A percentile compares a stretch with the other conserved stretches of the same genome.
Conservation (phyloP, 1,284 basidiomycete species). For the Leccinum subrobustum region DNA sequence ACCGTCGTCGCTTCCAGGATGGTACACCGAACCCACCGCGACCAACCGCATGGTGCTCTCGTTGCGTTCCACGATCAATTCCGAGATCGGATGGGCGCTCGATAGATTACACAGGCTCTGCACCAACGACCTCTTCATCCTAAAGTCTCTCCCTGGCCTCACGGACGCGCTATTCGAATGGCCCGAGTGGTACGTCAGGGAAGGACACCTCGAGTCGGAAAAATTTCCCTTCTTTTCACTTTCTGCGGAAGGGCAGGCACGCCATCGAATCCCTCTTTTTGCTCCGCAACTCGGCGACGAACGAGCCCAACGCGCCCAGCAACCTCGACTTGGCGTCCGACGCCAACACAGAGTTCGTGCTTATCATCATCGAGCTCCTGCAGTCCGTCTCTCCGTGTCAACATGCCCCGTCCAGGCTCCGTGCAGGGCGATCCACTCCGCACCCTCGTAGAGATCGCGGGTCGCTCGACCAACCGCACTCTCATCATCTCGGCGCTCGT, state of each 20-base stretch:
- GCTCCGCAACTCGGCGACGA: no score
- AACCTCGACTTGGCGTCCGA: no score
- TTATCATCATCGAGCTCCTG: no score
- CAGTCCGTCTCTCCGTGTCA: no score
- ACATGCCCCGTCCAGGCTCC: no score
- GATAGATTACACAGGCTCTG: conserved; percentile 76
- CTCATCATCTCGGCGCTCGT: conserved; percentile 65
- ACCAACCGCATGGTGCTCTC: conserved; percentile 83
- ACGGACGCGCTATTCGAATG: conserved; percentile 78
- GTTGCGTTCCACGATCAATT: conserved; percentile 69
- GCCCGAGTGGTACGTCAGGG: conserved; percentile 71
- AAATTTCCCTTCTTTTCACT: conserved; percentile 52
- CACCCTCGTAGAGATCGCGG: conserved; percentile 50
- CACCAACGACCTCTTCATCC: conserved; percentile 68
- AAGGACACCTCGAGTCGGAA: conserved; percentile 48
- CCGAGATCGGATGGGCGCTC: conserved; percentile 80
- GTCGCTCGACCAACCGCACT: conserved; percentile 63
- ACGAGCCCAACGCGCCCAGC: no score
- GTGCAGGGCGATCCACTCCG: no score
- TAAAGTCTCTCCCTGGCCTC: conserved; percentile 69
- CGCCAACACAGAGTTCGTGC: no score
- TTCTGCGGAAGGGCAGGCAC: conserved; percentile 26
- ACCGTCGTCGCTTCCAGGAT: conserved; percentile 47
- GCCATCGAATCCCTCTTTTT: no score
- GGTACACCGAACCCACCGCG: conserved; percentile 71